Conservation (phyloP, 495 filamentous ascomycete genomes). For the Hyaloscypha bicolor region DNA sequence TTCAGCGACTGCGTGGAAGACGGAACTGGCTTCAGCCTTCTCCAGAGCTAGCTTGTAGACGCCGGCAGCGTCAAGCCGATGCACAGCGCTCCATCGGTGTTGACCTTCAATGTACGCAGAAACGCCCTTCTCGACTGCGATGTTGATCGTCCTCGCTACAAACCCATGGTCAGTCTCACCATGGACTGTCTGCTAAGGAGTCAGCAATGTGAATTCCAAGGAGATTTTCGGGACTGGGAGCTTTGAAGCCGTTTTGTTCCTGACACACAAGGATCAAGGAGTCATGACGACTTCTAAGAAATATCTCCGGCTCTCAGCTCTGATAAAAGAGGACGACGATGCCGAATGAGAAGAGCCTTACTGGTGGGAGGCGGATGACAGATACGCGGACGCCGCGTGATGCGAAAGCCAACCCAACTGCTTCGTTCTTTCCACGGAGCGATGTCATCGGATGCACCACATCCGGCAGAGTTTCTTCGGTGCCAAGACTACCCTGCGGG, state of each 20-base stretch:
- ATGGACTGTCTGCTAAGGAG: constrained; percentile 34
- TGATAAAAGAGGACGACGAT: neutral
- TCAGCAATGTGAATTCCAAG: neutral
- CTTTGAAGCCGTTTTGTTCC: too few relatives aligned
- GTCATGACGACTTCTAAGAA: too few relatives aligned
- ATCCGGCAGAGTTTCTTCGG: constrained; percentile 32
- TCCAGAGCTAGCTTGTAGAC: constrained; percentile 47
- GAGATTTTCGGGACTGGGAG: too few relatives aligned
- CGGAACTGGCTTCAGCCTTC: constrained; percentile 41
- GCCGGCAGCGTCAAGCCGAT: constrained; percentile 44
- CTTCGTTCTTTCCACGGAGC: constrained; percentile 39
- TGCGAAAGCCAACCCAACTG: constrained; percentile 32
- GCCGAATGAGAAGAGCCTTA: neutral
- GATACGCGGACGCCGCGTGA: constrained; percentile 38
- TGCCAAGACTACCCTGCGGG: constrained; percentile 35
- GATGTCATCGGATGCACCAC: neutral
- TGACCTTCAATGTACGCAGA: constrained; percentile 45
- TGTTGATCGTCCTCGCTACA: constrained; percentile 34
- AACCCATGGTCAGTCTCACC: constrained; percentile 44
- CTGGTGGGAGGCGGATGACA: constrained; percentile 45
- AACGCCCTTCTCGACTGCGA: constrained; percentile 38
- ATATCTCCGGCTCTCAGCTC: neutral
- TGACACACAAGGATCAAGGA: too few relatives aligned
- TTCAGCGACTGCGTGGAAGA: constrained; percentile 46
- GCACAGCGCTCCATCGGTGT: constrained; percentile 45